These are phyloP conservation scores for Hymenoscyphus occultus DNA, from an alignment of 2,329 filamentous ascomycete genomes.

Conservation along the genomic window DNA sequence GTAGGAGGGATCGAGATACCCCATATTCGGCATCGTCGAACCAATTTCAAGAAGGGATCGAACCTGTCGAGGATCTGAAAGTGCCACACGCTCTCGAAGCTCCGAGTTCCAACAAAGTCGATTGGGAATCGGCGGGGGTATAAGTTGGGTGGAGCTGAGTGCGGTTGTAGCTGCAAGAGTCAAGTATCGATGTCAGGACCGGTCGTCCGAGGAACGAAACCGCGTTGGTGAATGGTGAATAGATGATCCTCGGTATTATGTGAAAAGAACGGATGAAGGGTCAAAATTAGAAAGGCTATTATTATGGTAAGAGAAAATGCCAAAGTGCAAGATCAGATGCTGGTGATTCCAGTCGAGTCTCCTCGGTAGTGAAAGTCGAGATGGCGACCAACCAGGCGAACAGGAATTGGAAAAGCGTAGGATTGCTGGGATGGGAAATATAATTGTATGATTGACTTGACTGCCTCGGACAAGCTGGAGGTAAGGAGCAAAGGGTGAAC, in stretches of 20 bases:
- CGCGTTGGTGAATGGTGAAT: background rate
- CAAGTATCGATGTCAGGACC: background rate
- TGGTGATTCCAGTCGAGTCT: background rate
- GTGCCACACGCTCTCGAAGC: constrained; percentile 5
- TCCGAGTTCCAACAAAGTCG: background rate
- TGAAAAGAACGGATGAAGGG: background rate
- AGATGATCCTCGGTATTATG: background rate
- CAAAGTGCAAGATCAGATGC: background rate
- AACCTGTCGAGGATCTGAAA: constrained; percentile 17
- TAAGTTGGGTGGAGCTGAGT: background rate
- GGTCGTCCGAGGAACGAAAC: background rate
- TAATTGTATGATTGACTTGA: constrained; percentile 19
- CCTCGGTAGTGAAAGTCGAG: constrained; percentile 1
- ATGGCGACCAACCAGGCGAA: background rate
- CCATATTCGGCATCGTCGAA: constrained; percentile 28
- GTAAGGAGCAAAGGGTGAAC: constrained; percentile 14
- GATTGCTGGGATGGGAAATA: constrained; percentile 11
- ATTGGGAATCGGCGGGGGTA: background rate
- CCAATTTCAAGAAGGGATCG: constrained; percentile 12
- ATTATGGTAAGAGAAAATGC: background rate
- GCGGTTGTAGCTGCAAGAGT: background rate
- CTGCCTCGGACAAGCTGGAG: constrained; percentile 10
- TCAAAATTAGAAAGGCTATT: background rate
- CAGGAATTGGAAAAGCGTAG: constrained; percentile 13
- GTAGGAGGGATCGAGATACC: constrained; percentile 29